phyloP scores from a whole-genome alignment of 768 basidiomycete species.

The Rhizopogon rudus region DNA sequence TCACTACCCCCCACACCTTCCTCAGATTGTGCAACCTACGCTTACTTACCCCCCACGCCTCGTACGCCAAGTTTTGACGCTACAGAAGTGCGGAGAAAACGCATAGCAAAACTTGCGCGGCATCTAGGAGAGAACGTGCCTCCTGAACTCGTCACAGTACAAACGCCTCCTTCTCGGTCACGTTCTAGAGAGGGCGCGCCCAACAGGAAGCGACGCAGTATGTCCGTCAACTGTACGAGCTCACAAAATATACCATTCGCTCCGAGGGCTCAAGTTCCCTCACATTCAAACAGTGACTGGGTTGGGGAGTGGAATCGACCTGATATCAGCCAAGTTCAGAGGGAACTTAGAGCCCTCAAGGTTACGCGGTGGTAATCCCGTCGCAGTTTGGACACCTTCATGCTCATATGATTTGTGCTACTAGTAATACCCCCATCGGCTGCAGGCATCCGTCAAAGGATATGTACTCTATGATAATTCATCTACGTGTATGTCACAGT shows the following conservation, averaged over 20 bases:
- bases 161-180: neutral
- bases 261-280: neutral
- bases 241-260: neutral
- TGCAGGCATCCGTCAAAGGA: slow-evolving; percentile 16
- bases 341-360: slow-evolving; percentile 27
- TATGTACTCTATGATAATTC: neutral
- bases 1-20: slow-evolving; percentile 8
- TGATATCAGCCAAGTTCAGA: slow-evolving; percentile 35
- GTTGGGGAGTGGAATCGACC: slow-evolving; percentile 37
- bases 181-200: neutral
- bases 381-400: neutral
- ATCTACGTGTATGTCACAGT: neutral
- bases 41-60: slow-evolving; percentile 13
- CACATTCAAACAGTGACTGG: slow-evolving; percentile 20
- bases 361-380: neutral
- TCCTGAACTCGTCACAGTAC: slow-evolving; percentile 43
- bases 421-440: neutral
- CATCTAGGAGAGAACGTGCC: slow-evolving; percentile 59
- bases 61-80: slow-evolving; percentile 18
- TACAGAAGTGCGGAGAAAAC: slow-evolving; percentile 36
- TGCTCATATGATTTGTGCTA: neutral
- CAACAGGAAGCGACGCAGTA: slow-evolving; percentile 7
- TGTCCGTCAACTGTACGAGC: slow-evolving; percentile 10
- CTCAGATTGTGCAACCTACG: slow-evolving; percentile 4
- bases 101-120: slow-evolving; percentile 53